These are phyloP conservation scores for Neoboletus brunneissimus DNA, from an alignment of 768 basidiomycete genomes.

Conservation along the genomic window DNA sequence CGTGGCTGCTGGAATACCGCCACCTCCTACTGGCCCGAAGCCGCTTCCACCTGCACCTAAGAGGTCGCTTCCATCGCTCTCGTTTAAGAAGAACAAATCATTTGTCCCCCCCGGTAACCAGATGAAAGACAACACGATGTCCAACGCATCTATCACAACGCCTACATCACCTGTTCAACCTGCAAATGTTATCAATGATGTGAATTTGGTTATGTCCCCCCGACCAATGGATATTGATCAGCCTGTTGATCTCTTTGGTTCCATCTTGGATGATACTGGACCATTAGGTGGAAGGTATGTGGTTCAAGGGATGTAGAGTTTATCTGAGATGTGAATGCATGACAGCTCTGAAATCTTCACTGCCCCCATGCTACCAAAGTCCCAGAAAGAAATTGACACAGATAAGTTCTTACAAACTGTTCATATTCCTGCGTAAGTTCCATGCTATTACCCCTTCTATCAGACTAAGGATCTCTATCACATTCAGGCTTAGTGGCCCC, in stretches of 20 bases:
- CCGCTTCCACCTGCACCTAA: conserved; percentile 22
- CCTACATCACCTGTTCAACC: conserved; percentile 13
- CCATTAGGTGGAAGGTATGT: conserved; percentile 15
- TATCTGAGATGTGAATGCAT: not conserved
- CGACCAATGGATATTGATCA: conserved; percentile 22
- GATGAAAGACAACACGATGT: conserved; percentile 11
- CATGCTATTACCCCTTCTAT: not conserved
- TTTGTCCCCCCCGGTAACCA: conserved; percentile 5
- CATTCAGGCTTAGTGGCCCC: conserved; percentile 22
- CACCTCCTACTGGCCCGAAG: conserved; percentile 36
- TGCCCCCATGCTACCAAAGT: conserved; percentile 18
- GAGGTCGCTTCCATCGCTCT: conserved; percentile 32
- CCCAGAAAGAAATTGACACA: conserved; percentile 18
- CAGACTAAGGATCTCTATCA: not conserved
- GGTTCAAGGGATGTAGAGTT: not conserved
- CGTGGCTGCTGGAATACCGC: conserved; percentile 40
- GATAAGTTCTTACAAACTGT: conserved; percentile 28
- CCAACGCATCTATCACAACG: not conserved
- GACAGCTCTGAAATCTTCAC: conserved; percentile 4
- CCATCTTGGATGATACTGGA: conserved; percentile 6
- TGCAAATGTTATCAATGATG: not conserved
- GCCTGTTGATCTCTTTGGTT: conserved; percentile 12
- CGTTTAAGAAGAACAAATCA: conserved; percentile 43
- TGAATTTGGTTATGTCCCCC: conserved; percentile 12
- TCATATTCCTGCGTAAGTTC: conserved; percentile 26